phyloP scores from a whole-genome alignment of 257 asterid genomes.

The Fraxinus pennsylvanica region DNA sequence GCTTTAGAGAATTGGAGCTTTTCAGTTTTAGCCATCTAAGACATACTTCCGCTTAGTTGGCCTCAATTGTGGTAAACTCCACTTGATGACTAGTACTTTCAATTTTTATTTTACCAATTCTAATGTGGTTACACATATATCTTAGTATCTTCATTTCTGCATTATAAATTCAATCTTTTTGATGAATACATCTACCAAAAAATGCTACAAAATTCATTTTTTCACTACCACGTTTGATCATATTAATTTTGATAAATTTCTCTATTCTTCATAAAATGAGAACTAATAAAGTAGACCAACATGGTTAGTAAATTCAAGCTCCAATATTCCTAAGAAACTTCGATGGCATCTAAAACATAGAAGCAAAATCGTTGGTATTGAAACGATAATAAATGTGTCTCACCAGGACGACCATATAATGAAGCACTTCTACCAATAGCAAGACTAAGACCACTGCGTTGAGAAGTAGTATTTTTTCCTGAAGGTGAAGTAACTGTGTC shows the following conservation, averaged over 20 bases:
- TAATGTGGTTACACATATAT: not conserved
- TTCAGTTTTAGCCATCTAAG: not conserved
- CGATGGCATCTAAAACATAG: not conserved
- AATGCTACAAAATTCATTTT: not conserved
- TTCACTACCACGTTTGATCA: not conserved
- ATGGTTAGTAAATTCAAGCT: constrained; percentile 3
- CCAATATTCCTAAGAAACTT: not conserved
- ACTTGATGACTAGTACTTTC: not conserved
- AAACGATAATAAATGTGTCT: constrained; percentile 24
- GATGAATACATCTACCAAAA: not conserved
- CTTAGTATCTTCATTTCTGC: not conserved
- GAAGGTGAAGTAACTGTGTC: constrained; percentile 34
- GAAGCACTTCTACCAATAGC: constrained; percentile 65
- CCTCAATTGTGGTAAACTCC: not conserved
- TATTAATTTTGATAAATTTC: not conserved
- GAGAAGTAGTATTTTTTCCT: constrained; percentile 42
- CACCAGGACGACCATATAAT: constrained; percentile 42
- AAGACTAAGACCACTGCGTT: constrained; percentile 66
- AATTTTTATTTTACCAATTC: too few relatives aligned
- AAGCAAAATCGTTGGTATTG: not conserved
- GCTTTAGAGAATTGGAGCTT: not conserved
- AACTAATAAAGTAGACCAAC: not conserved
- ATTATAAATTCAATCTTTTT: too few relatives aligned
- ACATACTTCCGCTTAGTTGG: not conserved
- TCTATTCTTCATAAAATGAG: not conserved